Evolutionary conservation across 805 yeast genomes (phyloP), one percentile per base, ranked within the genome.

Genomic region (Kluyveromyces siamensis): DNA sequence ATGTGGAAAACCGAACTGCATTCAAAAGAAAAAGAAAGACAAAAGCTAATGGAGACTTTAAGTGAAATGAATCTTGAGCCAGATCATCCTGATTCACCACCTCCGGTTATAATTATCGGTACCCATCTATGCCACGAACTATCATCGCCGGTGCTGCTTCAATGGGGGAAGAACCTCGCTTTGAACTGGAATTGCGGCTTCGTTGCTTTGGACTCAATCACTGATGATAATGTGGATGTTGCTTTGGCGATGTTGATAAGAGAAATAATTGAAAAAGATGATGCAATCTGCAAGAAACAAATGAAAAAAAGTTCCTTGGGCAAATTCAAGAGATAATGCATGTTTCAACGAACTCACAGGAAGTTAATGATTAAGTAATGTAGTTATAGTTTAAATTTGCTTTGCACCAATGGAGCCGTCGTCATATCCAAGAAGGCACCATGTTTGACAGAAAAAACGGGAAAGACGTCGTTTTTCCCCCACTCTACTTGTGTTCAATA

Each of bases 101-200:
- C 93, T 0, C 90, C 91, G 1, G 75, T 83, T 14, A 67, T 84
- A 57, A 70, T 85, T 6, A 74, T 82, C 2, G 83, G 86, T 54
- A 83, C 91, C 0, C 84, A 85, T 58, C 60, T 70, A 0, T 70
- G 74, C 37, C 80, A 77, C 59, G 75, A 72, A 14, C 66, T 81
- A 44, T 79, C 81, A 0, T 78, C 86, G 30, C 88, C 89, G 0
- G 59, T 72, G 13, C 58, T 84, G 40, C 69, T 84, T 2, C 77
- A 76, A 40, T 68, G 73, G 48, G 95, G 93, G 0, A 70, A 68
- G 49, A 63, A 72, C 27, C 59, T 83, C 45, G 87, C 88, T 0
- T 61, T 68, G 18, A 57, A 67, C 19, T 84, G 91, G 91, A 72
- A 74, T 1, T 75, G 83, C 54, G 81, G 86, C 0, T 85, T 82